A percentile compares a stretch with the other conserved stretches of the same genome.
Evolutionary conservation across 306 rosid species (phyloP).

Genomic region (Cyclanthera cordifolia): DNA sequence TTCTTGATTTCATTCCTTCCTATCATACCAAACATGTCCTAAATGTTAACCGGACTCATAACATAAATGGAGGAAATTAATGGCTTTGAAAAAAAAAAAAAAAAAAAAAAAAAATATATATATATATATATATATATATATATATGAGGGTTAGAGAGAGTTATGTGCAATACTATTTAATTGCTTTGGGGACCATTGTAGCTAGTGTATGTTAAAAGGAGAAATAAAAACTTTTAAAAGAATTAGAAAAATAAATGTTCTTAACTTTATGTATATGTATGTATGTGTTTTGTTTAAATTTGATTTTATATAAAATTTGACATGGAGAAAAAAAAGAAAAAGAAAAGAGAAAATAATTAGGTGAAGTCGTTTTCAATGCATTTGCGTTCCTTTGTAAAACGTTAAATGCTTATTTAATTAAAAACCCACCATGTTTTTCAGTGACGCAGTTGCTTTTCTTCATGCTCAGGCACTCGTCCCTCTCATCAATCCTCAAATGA

Average conservation of each 20-base stretch:
- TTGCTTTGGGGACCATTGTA: slow-evolving; percentile 3
- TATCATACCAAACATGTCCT: too few species aligned
- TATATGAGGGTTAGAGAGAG: background rate
- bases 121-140: too few species aligned
- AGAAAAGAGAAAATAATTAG: slow-evolving; percentile 19
- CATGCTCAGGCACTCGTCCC: slow-evolving; percentile 46
- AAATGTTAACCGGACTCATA: background rate
- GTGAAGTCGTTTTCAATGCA: slow-evolving; percentile 59
- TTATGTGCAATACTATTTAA: background rate
- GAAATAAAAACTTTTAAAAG: background rate
- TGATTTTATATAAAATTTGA: background rate
- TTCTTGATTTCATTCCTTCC: too few species aligned
- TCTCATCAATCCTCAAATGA: slow-evolving; percentile 26
- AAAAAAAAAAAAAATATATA: too few species aligned
- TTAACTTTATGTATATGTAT: too few species aligned
- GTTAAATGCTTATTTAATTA: slow-evolving; percentile 25
- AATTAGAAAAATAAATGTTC: too few species aligned
- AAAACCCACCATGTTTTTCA: slow-evolving; percentile 65
- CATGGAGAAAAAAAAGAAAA: background rate
- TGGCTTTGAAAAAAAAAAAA: too few species aligned
- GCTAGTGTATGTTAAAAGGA: background rate
- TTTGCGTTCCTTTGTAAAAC: slow-evolving; percentile 29
- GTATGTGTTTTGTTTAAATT: too few species aligned
- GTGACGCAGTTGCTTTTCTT: slow-evolving; percentile 72
- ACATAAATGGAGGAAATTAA: background rate